Evolutionary conservation across 108 stramenopile genomes (phyloP).

Genomic region (Mayamaea pseudoterrestris): DNA sequence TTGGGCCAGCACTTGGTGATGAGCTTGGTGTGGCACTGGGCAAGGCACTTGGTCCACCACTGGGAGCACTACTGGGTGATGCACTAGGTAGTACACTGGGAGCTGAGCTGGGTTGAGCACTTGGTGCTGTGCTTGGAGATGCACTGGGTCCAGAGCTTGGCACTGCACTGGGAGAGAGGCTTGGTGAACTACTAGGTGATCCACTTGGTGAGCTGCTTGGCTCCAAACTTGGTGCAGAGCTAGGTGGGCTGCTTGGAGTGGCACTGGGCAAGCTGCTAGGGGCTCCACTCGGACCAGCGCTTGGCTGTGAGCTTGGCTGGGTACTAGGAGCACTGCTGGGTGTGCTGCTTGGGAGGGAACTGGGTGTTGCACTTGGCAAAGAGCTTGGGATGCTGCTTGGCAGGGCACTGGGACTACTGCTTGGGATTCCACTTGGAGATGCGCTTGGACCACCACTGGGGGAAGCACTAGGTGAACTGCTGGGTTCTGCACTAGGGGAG

Average conservation of each 20-base stretch:
- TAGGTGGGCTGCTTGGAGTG: not conserved
- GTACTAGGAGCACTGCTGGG: too few species aligned
- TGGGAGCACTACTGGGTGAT: not conserved
- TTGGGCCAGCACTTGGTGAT: not conserved
- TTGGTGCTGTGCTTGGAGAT: not conserved
- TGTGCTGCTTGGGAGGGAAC: not conserved
- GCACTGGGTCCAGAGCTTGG: not conserved
- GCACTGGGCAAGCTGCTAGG: constrained; percentile 1
- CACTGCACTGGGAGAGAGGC: not conserved
- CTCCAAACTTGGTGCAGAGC: not conserved
- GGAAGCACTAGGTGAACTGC: not conserved
- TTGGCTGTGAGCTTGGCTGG: not conserved
- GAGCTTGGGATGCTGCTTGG: not conserved
- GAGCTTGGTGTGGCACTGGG: constrained; percentile 1
- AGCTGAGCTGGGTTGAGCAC: too few species aligned
- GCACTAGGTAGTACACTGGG: too few species aligned
- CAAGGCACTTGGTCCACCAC: not conserved
- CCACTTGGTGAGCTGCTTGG: constrained; percentile 3
- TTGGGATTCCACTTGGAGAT: constrained; percentile 1
- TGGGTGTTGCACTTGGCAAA: constrained; percentile 5
- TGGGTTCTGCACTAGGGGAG: not conserved
- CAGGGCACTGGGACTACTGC: not conserved
- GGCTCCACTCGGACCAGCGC: not conserved
- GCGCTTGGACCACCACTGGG: not conserved
- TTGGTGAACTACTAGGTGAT: not conserved